phyloP scores from a whole-genome alignment of 202 grass and related monocot genomes.

The Hordeum pubiflorum region DNA sequence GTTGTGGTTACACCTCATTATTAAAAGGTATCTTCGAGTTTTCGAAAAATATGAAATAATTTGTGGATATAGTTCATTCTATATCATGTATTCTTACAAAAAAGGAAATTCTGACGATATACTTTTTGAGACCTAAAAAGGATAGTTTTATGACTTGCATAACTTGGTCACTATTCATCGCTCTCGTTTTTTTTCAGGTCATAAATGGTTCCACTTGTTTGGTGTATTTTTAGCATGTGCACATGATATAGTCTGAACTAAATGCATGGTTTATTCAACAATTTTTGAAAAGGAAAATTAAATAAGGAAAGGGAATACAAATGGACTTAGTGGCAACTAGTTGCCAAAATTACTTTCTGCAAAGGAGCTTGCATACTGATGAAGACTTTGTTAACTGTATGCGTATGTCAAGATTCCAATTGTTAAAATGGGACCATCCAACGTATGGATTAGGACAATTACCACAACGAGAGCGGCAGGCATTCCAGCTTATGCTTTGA shows the following conservation, averaged over 20 bases:
- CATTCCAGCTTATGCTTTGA: constrained; percentile 17
- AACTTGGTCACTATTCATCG: background rate
- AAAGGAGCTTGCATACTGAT: background rate
- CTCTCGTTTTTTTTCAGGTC: background rate
- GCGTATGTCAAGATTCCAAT: constrained; percentile 26
- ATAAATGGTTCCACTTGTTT: background rate
- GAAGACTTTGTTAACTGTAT: constrained; percentile 4
- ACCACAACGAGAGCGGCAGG: constrained; percentile 20
- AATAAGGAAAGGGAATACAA: background rate
- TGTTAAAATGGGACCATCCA: constrained; percentile 37
- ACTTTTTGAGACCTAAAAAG: background rate
- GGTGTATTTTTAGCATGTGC: background rate
- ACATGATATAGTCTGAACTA: too few species aligned
- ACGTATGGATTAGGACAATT: constrained; percentile 28
- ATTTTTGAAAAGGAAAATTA: background rate
- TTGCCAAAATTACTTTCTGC: background rate
- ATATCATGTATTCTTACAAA: background rate
- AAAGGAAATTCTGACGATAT: background rate
- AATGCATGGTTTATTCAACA: background rate
- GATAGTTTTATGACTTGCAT: background rate
- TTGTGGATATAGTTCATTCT: background rate
- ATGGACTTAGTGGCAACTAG: background rate
- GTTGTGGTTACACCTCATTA: background rate
- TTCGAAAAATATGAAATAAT: background rate
- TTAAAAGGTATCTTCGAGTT: background rate